Evolutionary conservation across 225 moss, liverwort and hornwort species (phyloP).

Genomic region (Thuidium tamariscinum): DNA sequence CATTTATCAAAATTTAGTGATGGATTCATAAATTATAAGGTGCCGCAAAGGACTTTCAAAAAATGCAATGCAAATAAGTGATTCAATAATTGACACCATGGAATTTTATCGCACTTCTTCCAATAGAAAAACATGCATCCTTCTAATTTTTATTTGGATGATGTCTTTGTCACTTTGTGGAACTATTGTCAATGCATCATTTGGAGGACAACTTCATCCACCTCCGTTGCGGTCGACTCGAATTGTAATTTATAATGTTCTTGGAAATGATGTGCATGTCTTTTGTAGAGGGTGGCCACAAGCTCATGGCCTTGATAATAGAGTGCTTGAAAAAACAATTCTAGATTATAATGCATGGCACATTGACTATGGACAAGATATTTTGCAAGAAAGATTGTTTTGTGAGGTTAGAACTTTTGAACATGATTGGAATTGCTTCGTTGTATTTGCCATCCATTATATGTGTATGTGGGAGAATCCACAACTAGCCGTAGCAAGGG

Average conservation of each 20-base stretch:
- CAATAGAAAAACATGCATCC: neutral
- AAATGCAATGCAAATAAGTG: neutral
- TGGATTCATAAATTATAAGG: too few relatives aligned
- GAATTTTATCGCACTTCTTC: neutral
- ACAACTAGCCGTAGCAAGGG: neutral
- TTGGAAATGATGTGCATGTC: neutral
- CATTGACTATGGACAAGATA: neutral
- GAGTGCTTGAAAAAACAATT: neutral
- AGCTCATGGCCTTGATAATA: neutral
- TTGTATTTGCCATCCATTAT: neutral
- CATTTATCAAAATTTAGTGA: neutral
- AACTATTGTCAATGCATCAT: neutral
- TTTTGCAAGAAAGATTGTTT: neutral
- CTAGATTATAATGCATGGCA: rapidly evolving
- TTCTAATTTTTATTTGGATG: neutral
- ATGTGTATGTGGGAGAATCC: neutral
- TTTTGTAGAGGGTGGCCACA: neutral
- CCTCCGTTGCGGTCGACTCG: too few relatives aligned
- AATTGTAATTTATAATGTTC: neutral
- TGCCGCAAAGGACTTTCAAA: too few relatives aligned
- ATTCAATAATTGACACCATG: neutral
- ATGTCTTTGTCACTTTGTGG: neutral
- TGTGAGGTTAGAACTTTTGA: neutral
- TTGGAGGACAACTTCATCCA: neutral
- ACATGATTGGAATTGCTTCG: neutral